phyloP scores from a whole-genome alignment of 2,329 filamentous ascomycete genomes.

The Scorias spongiosa region DNA sequence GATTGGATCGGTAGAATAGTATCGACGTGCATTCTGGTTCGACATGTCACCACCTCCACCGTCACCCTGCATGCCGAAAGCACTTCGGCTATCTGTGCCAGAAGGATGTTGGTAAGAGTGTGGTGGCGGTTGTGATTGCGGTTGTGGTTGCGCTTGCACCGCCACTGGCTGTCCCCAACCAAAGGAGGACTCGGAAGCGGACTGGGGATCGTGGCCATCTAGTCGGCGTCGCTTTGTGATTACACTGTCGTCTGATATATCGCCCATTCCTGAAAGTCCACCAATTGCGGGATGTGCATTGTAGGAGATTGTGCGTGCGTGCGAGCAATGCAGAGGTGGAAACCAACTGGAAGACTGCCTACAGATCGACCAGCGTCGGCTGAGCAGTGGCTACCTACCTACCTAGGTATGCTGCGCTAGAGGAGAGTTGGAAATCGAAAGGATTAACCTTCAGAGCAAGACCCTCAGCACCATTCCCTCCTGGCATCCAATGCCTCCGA shows the following conservation, averaged over 20 bases:
- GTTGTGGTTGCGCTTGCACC: slow-evolving; percentile 1
- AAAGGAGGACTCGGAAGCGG: not conserved
- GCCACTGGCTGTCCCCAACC: not conserved
- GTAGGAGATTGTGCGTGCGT: not conserved
- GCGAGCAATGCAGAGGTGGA: no score
- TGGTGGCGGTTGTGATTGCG: slow-evolving; percentile 1
- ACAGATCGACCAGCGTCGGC: no score
- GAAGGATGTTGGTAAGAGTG: not conserved
- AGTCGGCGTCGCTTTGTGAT: not conserved
- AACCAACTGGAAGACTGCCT: no score
- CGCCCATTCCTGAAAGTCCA: not conserved
- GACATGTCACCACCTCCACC: not conserved
- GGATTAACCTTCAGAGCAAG: no score
- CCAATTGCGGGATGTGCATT: not conserved
- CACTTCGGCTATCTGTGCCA: not conserved
- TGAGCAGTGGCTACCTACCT: no score
- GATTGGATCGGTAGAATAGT: not conserved
- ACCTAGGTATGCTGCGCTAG: no score
- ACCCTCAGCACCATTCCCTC: no score
- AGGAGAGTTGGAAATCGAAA: no score
- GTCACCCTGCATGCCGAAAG: not conserved
- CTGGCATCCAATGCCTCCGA: no score
- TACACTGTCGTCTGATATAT: not conserved
- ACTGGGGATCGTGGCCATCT: not conserved
- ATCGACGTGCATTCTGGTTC: not conserved